Evolutionary conservation across 1,139 yeast species (phyloP).

Genomic region (Kodamaea anthophila): DNA sequence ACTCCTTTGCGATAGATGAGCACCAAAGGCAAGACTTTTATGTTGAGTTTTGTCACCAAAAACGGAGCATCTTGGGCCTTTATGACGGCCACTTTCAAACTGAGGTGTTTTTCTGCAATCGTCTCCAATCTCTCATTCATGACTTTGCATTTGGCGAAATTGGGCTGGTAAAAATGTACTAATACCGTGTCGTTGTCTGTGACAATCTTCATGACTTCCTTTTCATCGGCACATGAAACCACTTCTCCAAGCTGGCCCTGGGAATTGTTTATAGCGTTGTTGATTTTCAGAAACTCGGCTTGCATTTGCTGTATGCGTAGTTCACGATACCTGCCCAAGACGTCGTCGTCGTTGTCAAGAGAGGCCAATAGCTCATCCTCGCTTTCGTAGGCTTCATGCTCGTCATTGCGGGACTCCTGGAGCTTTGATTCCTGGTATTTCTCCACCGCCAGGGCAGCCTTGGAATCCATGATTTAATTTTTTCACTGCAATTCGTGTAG

Average conservation of each 20-base stretch:
- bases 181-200: conserved; percentile 39
- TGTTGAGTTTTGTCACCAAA: conserved; percentile 52
- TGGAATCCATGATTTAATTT: conserved; percentile 20
- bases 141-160: conserved; percentile 52
- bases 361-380: conserved; percentile 19
- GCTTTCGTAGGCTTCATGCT: conserved; percentile 23
- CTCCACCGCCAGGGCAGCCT: conserved; percentile 31
- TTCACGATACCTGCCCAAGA: conserved; percentile 38
- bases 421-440: conserved; percentile 35
- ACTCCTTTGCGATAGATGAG: conserved; percentile 55
- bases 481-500: not conserved
- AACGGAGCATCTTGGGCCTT: conserved; percentile 67
- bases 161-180: conserved; percentile 61
- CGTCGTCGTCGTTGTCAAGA: conserved; percentile 32
- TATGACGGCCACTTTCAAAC: conserved; percentile 50
- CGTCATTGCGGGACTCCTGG: conserved; percentile 13
- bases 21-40: conserved; percentile 69
- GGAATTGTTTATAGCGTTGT: conserved; percentile 23
- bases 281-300: conserved; percentile 37
- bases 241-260: conserved; percentile 39
- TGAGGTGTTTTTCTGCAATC: conserved; percentile 51
- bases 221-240: conserved; percentile 41
- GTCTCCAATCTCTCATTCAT: conserved; percentile 48
- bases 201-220: conserved; percentile 48
- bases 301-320: conserved; percentile 43